phyloP scores from a whole-genome alignment of 352 stramenopile species.

The Pilasporangium apinafurcum region DNA sequence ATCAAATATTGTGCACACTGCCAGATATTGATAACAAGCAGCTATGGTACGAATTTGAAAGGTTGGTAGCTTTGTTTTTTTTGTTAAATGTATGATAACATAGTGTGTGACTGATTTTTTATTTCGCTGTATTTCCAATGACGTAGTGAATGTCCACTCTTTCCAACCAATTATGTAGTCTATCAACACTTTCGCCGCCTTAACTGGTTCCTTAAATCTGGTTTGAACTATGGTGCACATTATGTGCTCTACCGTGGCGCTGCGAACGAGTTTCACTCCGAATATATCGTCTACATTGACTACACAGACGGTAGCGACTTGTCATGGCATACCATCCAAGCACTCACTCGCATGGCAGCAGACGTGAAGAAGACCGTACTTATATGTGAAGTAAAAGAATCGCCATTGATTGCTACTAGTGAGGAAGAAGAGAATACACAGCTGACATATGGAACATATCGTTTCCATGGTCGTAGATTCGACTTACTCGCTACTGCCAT shows the following conservation, averaged over 20 bases:
- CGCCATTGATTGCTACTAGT: background rate
- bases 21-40: constrained; percentile 1
- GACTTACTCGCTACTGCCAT: constrained; percentile 33
- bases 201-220: constrained; percentile 43
- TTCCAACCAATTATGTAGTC: constrained; percentile 27
- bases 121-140: background rate
- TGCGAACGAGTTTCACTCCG: constrained; percentile 47
- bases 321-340: constrained; percentile 53
- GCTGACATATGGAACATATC: constrained; percentile 23
- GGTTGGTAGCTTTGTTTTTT: constrained; percentile 4
- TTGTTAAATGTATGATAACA: background rate
- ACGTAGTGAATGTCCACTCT: constrained; percentile 16
- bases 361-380: constrained; percentile 81
- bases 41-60: constrained; percentile 31
- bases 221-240: constrained; percentile 67
- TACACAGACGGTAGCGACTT: background rate
- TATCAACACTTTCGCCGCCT: constrained; percentile 59
- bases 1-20: constrained; percentile 16
- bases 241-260: constrained; percentile 64
- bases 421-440: background rate
- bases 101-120: background rate
- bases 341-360: constrained; percentile 59
- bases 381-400: constrained; percentile 47
- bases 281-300: constrained; percentile 68
- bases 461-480: constrained; percentile 24